A percentile compares a stretch with the other conserved stretches of the same genome.
Conservation (phyloP, 1,139 yeast genomes). For the Saccharomyces hybrid region DNA sequence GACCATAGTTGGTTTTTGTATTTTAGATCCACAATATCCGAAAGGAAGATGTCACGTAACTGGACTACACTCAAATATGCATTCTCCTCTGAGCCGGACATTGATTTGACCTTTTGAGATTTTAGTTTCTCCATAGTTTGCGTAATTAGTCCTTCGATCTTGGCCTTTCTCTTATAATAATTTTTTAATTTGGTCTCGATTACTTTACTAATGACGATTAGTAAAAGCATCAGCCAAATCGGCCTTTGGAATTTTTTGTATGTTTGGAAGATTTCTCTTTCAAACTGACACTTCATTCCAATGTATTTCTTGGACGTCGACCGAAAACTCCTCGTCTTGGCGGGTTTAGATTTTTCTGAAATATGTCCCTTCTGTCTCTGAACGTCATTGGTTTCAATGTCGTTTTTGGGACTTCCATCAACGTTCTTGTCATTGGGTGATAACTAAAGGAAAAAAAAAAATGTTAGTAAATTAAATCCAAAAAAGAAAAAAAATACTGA, state of each 20-base stretch:
- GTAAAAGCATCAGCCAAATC: constrained; percentile 30
- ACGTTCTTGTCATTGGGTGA: constrained; percentile 23
- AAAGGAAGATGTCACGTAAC: constrained; percentile 61
- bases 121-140: constrained; percentile 41
- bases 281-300: constrained; percentile 52
- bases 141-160: constrained; percentile 30
- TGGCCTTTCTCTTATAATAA: constrained; percentile 36
- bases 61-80: constrained; percentile 64
- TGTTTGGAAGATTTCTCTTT: constrained; percentile 47
- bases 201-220: constrained; percentile 24
- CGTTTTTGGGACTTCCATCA: constrained; percentile 28
- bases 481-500: not conserved
- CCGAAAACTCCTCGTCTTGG: constrained; percentile 45
- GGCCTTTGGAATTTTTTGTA: constrained; percentile 38
- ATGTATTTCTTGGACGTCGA: constrained; percentile 65
- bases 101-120: constrained; percentile 30
- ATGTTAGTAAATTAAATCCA: constrained; percentile 24
- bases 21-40: constrained; percentile 37
- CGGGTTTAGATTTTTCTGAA: constrained; percentile 17
- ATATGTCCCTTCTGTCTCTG: constrained; percentile 34
- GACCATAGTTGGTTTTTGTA: constrained; percentile 55
- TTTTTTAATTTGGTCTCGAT: constrained; percentile 35
- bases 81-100: constrained; percentile 16
- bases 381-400: constrained; percentile 33
- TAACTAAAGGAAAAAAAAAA: constrained; percentile 21